Conservation (phyloP, 2,329 filamentous ascomycete species). For the Neodidymelliopsis sp. region DNA sequence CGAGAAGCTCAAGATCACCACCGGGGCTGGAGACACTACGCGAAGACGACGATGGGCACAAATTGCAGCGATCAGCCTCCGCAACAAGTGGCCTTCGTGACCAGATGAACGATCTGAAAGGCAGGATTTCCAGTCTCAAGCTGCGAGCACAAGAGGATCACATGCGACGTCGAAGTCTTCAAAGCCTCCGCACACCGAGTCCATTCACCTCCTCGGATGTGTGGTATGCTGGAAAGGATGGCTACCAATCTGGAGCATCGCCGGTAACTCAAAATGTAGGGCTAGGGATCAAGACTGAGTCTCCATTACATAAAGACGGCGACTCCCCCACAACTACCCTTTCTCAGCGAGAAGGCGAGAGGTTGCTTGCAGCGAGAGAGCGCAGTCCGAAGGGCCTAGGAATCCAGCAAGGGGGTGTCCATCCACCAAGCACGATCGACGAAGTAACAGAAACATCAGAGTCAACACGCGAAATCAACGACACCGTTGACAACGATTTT, state of each 20-base stretch:
- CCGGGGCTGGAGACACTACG: slow-evolving; percentile 51
- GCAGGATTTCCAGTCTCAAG: slow-evolving; percentile 81
- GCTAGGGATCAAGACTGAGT: slow-evolving; percentile 39
- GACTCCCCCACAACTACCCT: slow-evolving; percentile 22
- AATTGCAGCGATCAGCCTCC: slow-evolving; percentile 70
- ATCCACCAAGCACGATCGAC: slow-evolving; percentile 28
- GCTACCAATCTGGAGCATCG: slow-evolving; percentile 34
- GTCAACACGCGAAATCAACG: slow-evolving; percentile 35
- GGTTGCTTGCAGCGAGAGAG: slow-evolving; percentile 12
- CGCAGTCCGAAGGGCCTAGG: slow-evolving; percentile 19
- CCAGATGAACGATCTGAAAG: slow-evolving; percentile 85
- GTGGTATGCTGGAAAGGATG: slow-evolving; percentile 56
- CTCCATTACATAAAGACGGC: slow-evolving; percentile 32
- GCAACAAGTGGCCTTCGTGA: slow-evolving; percentile 78
- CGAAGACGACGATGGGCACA: slow-evolving; percentile 48
- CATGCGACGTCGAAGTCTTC: slow-evolving; percentile 77
- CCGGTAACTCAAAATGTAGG: slow-evolving; percentile 39
- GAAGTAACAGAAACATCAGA: slow-evolving; percentile 33
- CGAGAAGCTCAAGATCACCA: slow-evolving; percentile 49
- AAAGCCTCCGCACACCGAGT: slow-evolving; percentile 76
- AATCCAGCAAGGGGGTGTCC: slow-evolving; percentile 30
- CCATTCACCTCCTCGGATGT: slow-evolving; percentile 79
- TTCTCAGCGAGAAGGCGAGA: slow-evolving; percentile 30
- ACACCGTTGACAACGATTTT: slow-evolving; percentile 51
- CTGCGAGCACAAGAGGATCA: slow-evolving; percentile 81